Evolutionary conservation across 2,329 filamentous ascomycete genomes (phyloP).

Genomic region (Fusarium scirpi): DNA sequence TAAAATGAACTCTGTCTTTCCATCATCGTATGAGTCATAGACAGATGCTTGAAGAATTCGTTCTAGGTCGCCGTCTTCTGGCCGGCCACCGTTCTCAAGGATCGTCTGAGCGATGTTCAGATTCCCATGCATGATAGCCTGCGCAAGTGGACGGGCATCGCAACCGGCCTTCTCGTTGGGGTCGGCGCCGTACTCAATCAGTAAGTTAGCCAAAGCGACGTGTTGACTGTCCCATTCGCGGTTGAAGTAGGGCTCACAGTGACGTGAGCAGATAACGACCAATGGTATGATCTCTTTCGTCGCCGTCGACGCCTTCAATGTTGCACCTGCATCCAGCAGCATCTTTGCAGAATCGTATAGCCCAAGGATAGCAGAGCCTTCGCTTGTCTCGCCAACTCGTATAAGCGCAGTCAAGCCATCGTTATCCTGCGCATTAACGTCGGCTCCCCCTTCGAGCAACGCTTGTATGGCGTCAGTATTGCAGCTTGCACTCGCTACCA

Average conservation of each 20-base stretch:
- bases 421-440: conserved; percentile 44
- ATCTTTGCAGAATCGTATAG: conserved; percentile 43
- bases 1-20: conserved; percentile 43
- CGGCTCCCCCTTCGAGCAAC: conserved; percentile 41
- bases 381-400: conserved; percentile 44
- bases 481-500: conserved; percentile 47
- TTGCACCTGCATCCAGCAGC: conserved; percentile 44
- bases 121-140: conserved; percentile 42
- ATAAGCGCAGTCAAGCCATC: conserved; percentile 44
- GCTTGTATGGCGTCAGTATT: conserved; percentile 44
- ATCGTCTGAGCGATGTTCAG: conserved; percentile 40
- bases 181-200: conserved; percentile 44
- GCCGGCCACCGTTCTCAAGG: conserved; percentile 43
- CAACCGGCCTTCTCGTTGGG: conserved; percentile 45
- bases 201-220: conserved; percentile 42
- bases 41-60: conserved; percentile 35
- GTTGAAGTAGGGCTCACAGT: conserved; percentile 41
- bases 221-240: conserved; percentile 46
- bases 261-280: conserved; percentile 44
- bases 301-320: conserved; percentile 34
- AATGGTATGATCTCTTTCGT: conserved; percentile 43
- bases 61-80: conserved; percentile 42
- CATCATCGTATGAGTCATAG: conserved; percentile 45
- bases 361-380: conserved; percentile 38
- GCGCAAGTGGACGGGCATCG: conserved; percentile 40